These are phyloP conservation scores for Ophiostoma piceae DNA, from an alignment of 2,329 filamentous ascomycete genomes.

Conservation along the genomic window DNA sequence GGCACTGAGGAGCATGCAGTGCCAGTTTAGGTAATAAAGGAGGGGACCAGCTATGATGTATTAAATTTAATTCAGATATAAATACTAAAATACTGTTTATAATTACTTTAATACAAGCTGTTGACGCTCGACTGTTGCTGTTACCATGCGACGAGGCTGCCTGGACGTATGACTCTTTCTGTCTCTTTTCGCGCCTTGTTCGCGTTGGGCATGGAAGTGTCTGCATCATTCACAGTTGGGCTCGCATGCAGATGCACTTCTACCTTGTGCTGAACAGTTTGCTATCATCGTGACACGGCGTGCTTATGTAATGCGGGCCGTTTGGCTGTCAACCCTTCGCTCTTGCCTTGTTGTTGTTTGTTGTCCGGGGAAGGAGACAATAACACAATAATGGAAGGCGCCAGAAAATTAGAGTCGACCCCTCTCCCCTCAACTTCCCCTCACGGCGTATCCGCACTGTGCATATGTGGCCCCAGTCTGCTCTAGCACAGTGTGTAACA, in stretches of 20 bases:
- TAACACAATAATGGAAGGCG: slow-evolving; percentile 3
- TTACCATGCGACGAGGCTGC: slow-evolving; percentile 15
- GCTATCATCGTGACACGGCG: background rate
- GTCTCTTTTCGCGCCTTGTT: slow-evolving; percentile 4
- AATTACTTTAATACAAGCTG: background rate
- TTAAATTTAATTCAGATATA: background rate
- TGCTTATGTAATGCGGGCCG: background rate
- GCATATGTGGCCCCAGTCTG: background rate
- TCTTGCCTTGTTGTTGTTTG: slow-evolving; percentile 21
- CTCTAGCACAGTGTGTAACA: background rate
- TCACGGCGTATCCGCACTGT: background rate
- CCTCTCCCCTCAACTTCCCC: slow-evolving; percentile 23
- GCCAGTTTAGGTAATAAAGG: slow-evolving; percentile 15
- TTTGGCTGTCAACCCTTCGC: slow-evolving; percentile 10
- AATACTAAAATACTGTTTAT: background rate
- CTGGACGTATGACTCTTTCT: slow-evolving; percentile 11
- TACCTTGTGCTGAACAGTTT: background rate
- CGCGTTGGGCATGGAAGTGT: background rate
- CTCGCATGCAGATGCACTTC: slow-evolving; percentile 7
- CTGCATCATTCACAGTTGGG: background rate
- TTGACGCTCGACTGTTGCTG: background rate
- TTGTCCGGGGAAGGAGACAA: slow-evolving; percentile 25
- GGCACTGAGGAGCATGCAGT: background rate
- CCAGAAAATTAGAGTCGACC: slow-evolving; percentile 18
- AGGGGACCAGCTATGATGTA: background rate